Conservation (phyloP, 2,329 filamentous ascomycete species). For the Diaporthe australafricana region DNA sequence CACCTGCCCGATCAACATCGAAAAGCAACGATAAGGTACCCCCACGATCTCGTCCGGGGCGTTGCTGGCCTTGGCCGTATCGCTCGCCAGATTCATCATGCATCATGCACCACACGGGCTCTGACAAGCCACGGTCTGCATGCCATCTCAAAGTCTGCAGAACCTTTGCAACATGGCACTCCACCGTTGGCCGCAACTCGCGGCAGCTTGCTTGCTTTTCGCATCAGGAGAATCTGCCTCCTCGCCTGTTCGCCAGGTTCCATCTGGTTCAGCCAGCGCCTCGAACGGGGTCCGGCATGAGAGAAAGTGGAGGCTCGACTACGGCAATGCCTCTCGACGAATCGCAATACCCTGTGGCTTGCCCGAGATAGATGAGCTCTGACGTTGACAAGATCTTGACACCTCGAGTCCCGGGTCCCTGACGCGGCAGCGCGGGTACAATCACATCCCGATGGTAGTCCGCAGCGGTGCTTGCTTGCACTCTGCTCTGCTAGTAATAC, state of each 20-base stretch:
- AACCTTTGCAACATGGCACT: constrained; percentile 7
- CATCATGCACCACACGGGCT: background rate
- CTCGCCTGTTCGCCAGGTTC: background rate
- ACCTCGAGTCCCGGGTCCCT: constrained; percentile 15
- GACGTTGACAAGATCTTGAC: constrained; percentile 30
- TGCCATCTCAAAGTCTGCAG: constrained; percentile 7
- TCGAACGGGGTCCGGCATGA: constrained; percentile 17
- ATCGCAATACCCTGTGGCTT: constrained; percentile 32
- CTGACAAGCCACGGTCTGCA: background rate
- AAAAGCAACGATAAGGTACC: background rate
- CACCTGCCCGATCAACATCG: background rate
- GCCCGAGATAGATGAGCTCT: constrained; percentile 36
- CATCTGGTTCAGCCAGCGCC: background rate
- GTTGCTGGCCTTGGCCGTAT: background rate
- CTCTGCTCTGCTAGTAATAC: constrained; percentile 5
- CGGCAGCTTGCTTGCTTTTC: background rate
- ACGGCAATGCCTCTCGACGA: constrained; percentile 20
- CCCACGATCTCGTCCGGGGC: constrained; percentile 5
- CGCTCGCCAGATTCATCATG: background rate
- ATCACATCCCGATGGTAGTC: constrained; percentile 2
- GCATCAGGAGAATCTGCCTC: constrained; percentile 14
- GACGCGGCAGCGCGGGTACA: constrained; percentile 15
- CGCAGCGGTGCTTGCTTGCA: constrained; percentile 7
- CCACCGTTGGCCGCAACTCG: background rate
- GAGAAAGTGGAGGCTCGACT: constrained; percentile 8